Evolutionary conservation across 495 filamentous ascomycete genomes (phyloP), one percentile per base, ranked within the genome.

Genomic region (Podospora pseudoanserina): DNA sequence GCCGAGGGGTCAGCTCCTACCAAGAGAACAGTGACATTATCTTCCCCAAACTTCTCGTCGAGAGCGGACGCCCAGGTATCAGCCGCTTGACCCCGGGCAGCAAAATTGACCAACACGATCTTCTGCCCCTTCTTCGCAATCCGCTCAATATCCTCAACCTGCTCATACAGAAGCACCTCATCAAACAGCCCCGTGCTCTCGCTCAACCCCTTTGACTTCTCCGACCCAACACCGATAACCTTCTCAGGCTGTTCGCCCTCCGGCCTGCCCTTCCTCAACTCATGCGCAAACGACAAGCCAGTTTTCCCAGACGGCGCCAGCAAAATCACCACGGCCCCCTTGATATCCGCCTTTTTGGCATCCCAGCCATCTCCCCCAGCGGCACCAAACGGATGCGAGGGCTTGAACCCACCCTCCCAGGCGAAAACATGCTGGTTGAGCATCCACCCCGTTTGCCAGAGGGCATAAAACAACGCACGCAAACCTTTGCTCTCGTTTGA

Each of bases 41-140:
- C 60, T 34, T 76, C 56, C 20, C 79, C 70, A 13, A 68, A 68
- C 9, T 18, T 53, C 7, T 76, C 19, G 4, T 71, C 34, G 2
- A 88, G 64, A 2, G 75, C 63, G 0, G 71, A 62, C 1, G 75
- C 74, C 74, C 85, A 80, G 13, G 74, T 64, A n/a, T 74, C 66
- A 1, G 76, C 70, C 0, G 77, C 79, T 64, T 74, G 73, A 6
- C 68, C 80, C 16, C 86, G 75, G 0, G 79, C 79, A 16, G 85
- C 86, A 70, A 85, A 87, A 69, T 89, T 84, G 62, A 80, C 68
- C 32, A 88, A 67, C 4, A 86, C 77, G 65, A 88, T 70, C 68
- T 83, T 84, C 2, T 58, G 61, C 5, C 75, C 73, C 39, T 67
- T 63, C 5, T 44, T 65, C 9, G 77, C 62, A n/a, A 65, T 73